phyloP scores from a whole-genome alignment of 2,329 filamentous ascomycete genomes.

The Alternaria sp. region DNA sequence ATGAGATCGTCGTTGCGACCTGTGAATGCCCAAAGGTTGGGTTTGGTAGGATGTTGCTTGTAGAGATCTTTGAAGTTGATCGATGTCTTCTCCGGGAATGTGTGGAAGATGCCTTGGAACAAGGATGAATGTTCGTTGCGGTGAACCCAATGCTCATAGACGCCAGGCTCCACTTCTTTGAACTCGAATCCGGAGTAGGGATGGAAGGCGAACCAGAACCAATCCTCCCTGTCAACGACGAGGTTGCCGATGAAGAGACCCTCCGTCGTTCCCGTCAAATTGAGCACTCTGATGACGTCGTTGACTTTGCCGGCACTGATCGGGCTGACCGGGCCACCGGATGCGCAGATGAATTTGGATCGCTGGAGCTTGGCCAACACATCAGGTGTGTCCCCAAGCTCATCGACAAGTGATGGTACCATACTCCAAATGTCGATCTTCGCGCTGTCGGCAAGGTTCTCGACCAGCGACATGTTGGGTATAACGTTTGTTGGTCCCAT shows the following conservation, averaged over 20 bases:
- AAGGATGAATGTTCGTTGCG: slow-evolving; percentile 34
- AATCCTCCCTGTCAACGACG: slow-evolving; percentile 19
- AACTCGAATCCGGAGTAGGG: slow-evolving; percentile 30
- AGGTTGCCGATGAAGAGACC: slow-evolving; percentile 30
- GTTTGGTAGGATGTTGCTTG: slow-evolving; percentile 23
- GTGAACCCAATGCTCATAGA: slow-evolving; percentile 48
- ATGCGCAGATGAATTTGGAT: slow-evolving; percentile 41
- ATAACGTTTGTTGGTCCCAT: slow-evolving; percentile 46
- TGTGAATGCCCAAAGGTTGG: slow-evolving; percentile 25
- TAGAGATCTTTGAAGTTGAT: slow-evolving; percentile 32
- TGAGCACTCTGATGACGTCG: slow-evolving; percentile 22
- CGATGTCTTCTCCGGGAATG: slow-evolving; percentile 21
- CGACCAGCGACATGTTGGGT: slow-evolving; percentile 48
- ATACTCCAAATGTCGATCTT: slow-evolving; percentile 40
- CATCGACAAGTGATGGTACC: slow-evolving; percentile 33
- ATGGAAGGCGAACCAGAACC: slow-evolving; percentile 34
- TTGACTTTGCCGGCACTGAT: slow-evolving; percentile 25
- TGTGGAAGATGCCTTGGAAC: slow-evolving; percentile 32
- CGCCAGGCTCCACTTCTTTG: slow-evolving; percentile 27
- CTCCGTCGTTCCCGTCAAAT: slow-evolving; percentile 32
- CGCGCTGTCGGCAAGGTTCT: slow-evolving; percentile 40
- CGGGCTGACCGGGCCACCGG: slow-evolving; percentile 39
- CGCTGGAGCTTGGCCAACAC: slow-evolving; percentile 26
- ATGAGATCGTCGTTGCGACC: slow-evolving; percentile 29
- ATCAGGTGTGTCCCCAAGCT: slow-evolving; percentile 27